Evolutionary conservation across 805 yeast genomes (phyloP).

Genomic region (Cyberlindnera japonica): DNA sequence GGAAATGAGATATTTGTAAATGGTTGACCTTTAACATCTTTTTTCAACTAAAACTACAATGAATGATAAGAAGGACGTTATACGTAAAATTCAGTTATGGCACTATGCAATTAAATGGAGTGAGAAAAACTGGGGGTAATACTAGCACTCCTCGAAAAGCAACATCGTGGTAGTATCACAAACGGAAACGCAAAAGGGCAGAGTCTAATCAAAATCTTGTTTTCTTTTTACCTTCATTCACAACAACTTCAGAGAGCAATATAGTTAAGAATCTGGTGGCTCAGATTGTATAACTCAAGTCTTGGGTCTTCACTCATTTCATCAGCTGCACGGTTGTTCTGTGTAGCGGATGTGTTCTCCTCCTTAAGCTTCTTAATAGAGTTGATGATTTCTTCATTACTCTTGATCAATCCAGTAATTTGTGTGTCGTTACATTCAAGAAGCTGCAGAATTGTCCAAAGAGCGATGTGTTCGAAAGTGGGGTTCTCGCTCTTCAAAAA

Average conservation of each 20-base stretch:
- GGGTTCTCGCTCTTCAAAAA: slow-evolving; percentile 82
- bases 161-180: neutral
- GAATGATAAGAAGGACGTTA: neutral
- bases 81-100: neutral
- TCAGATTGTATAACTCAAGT: slow-evolving; percentile 59
- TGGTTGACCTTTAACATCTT: no score
- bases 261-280: slow-evolving; percentile 61
- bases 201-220: neutral
- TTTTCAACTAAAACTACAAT: no score
- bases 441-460: slow-evolving; percentile 93
- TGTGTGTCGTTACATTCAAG: slow-evolving; percentile 79
- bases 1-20: no score
- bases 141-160: neutral
- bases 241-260: slow-evolving; percentile 9
- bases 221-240: neutral
- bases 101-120: neutral
- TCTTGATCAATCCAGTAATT: slow-evolving; percentile 51
- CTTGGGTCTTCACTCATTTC: slow-evolving; percentile 58
- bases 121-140: neutral
- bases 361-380: slow-evolving; percentile 49
- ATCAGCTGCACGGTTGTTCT: slow-evolving; percentile 26
- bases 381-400: slow-evolving; percentile 48
- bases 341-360: slow-evolving; percentile 31
- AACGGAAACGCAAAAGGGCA: neutral
- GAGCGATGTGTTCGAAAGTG: slow-evolving; percentile 95